Conservation (phyloP, 2,329 filamentous ascomycete genomes). For the Didymella keratinophila region DNA sequence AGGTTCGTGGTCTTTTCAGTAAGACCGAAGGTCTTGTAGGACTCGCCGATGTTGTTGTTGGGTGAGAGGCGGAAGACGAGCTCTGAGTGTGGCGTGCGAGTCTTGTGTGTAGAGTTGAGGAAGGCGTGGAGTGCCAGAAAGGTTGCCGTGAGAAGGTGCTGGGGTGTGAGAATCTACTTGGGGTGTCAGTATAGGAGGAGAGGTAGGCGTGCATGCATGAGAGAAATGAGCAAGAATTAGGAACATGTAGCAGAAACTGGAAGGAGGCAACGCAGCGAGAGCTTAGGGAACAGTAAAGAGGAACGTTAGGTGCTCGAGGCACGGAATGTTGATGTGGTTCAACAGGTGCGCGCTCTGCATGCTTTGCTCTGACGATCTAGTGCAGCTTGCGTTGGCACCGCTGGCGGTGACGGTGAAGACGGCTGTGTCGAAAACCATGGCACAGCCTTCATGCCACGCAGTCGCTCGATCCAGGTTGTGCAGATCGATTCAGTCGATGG, state of each 20-base stretch:
- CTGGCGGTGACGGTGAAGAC: neutral
- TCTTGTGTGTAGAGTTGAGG: slow-evolving; percentile 66
- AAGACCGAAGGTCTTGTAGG: slow-evolving; percentile 89
- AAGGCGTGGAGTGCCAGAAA: slow-evolving; percentile 78
- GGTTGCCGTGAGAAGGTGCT: slow-evolving; percentile 76
- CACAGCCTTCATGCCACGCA: neutral
- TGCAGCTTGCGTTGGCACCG: neutral
- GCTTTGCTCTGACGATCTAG: neutral
- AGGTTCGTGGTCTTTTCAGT: slow-evolving; percentile 73
- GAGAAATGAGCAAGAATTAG: neutral
- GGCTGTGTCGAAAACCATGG: neutral
- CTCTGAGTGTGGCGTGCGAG: slow-evolving; percentile 88
- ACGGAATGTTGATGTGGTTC: neutral
- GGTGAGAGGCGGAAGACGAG: slow-evolving; percentile 81
- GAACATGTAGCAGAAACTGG: neutral
- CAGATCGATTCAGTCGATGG: neutral
- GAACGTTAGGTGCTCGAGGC: too few relatives aligned
- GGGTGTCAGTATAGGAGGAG: neutral
- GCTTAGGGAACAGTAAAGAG: neutral
- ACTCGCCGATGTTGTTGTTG: slow-evolving; percentile 90
- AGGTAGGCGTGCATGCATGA: neutral
- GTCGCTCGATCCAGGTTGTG: neutral
- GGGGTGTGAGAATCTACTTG: slow-evolving; percentile 70
- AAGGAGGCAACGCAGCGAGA: neutral
- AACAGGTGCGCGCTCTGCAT: neutral